phyloP scores from a whole-genome alignment of 805 yeast genomes.

The Candida piceae region DNA sequence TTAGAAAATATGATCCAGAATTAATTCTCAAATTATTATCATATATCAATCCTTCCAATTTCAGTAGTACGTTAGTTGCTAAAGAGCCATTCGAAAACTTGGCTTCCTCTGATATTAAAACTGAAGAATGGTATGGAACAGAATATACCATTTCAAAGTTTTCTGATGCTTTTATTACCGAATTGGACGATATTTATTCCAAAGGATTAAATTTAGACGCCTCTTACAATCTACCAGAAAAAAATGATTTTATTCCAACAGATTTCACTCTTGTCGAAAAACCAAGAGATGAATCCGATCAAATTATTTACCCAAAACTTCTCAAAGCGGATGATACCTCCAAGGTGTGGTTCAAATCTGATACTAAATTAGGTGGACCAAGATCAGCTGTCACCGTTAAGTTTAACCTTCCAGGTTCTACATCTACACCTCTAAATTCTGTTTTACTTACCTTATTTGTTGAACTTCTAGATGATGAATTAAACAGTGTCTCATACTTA shows the following conservation, averaged over 20 bases:
- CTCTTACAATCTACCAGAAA: conserved; percentile 45
- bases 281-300: conserved; percentile 29
- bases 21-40: conserved; percentile 45
- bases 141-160: conserved; percentile 53
- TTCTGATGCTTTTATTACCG: conserved; percentile 32
- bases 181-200: conserved; percentile 29
- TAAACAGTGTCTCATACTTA: conserved; percentile 73
- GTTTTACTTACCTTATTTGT: conserved; percentile 58
- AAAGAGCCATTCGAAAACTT: conserved; percentile 39
- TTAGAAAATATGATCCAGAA: conserved; percentile 54
- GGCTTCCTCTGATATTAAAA: conserved; percentile 30
- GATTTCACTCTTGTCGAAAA: conserved; percentile 57
- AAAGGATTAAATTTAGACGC: conserved; percentile 35
- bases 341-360: conserved; percentile 84
- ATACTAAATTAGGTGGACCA: conserved; percentile 85
- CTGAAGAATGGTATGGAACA: conserved; percentile 90
- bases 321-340: conserved; percentile 45
- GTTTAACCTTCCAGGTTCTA: conserved; percentile 61
- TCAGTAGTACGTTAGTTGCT: conserved; percentile 51
- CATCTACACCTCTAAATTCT: conserved; percentile 51
- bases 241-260: conserved; percentile 79
- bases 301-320: conserved; percentile 50
- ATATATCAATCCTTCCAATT: conserved; percentile 52
- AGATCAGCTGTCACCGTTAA: conserved; percentile 67
- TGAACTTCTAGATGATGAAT: conserved; percentile 68